Base-by-base conservation (phyloP, 768 basidiomycete species). In the Roridomyces roridus region DNA sequence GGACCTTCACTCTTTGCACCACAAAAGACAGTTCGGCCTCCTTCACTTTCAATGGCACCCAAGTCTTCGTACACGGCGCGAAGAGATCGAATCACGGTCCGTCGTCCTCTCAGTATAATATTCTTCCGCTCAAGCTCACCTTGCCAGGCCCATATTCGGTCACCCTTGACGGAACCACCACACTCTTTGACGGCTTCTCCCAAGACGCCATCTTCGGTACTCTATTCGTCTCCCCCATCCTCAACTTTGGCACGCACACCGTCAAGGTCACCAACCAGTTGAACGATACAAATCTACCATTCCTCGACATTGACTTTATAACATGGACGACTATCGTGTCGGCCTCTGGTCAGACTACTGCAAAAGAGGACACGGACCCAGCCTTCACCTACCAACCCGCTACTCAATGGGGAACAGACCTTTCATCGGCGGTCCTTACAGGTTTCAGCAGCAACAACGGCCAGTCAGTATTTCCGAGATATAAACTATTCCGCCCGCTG, bases 11-110 rank as follows among this genome's bases (percentile, higher is more conserved):
- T 15, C 70, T 59, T 15, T 74, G 71, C 46, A 70, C 71, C 18
- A 62, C 67, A 0, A 63, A 70, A 15, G 64, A 65, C 14, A 72
- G 72, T 11, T 29, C 44, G 11, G 70, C 52, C 4, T 60, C 61
- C 0, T 65, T 75, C 48, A 49, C 36, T 42, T 77, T 77, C 63
- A 74, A 72, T 25, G 75, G 75, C n/a, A 72, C 72, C 4, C 64
- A 60, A 14, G 42, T 77, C 37, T 76, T 65, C 67, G 60, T 77
- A n/a, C 74, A 68, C 28, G 77, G 76, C 4, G 74, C 75, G 3
- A 70, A 69, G 17, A 67, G 76, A n/a, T 0, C 20, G 6, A 76
- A 78, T 37, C 74, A 77, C 45, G 73, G 77, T 24, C 57, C 34
- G 49, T 24, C 5, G 14, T 9, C 20, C 31, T 29, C 28, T 21